These are phyloP conservation scores for Panicum hallii DNA, from an alignment of 202 grass and related monocot species.

Conservation along the genomic window DNA sequence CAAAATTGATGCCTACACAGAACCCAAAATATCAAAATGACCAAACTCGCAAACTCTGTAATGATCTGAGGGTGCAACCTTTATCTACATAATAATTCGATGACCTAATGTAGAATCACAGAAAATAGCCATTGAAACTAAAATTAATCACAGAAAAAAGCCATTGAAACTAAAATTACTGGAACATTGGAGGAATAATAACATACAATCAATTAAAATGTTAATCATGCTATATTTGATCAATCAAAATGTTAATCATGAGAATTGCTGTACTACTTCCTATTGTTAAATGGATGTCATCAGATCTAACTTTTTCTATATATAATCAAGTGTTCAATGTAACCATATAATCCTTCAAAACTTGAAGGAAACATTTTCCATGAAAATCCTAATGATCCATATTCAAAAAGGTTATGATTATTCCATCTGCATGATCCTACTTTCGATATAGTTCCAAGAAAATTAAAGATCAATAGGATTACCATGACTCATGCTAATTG, in stretches of 20 bases:
- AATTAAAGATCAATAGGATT: constrained; percentile 39
- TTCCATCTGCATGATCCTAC: constrained; percentile 25
- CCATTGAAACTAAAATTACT: constrained; percentile 31
- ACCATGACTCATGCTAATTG: constrained; percentile 56
- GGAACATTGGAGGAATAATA: neutral
- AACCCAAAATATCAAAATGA: constrained; percentile 32
- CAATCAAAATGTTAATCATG: constrained; percentile 14
- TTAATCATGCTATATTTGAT: constrained; percentile 1
- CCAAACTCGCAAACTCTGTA: neutral
- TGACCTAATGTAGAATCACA: constrained; percentile 36
- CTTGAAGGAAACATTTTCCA: constrained; percentile 26
- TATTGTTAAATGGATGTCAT: constrained; percentile 17
- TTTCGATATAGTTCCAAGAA: constrained; percentile 27
- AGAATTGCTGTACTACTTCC: neutral
- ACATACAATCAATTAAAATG: constrained; percentile 26
- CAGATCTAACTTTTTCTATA: neutral
- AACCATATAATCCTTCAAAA: constrained; percentile 13
- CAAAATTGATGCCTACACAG: constrained; percentile 4
- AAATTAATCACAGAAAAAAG: constrained; percentile 40
- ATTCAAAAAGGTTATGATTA: constrained; percentile 8
- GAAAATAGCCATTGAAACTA: constrained; percentile 36
- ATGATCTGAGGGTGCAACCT: neutral
- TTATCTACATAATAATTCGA: constrained; percentile 15
- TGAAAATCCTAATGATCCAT: constrained; percentile 20
- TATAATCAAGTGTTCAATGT: neutral